Base-by-base conservation (phyloP, 805 yeast species). In the Kuraishia hungarica region DNA sequence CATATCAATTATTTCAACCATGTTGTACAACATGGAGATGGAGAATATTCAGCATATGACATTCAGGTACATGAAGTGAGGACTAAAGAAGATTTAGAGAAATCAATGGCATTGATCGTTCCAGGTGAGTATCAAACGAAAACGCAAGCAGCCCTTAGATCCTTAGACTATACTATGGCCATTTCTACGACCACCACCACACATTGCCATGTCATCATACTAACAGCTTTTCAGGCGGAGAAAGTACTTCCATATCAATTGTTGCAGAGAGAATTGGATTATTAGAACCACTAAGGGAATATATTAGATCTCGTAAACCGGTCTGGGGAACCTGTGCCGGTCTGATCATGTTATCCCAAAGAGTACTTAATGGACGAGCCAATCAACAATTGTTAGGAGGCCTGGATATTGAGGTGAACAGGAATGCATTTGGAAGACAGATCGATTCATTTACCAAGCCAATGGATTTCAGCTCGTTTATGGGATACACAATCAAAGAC, bases 291-390 rank as follows among this genome's bases (percentile, higher is more conserved):
- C 69, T 87, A 54, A 67, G 74, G 48, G 64, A 71, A 13, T 82
- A 79, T 65, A 80, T 83, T 23, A 73, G 76, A 51, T 70, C 76
- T 7, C 69, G 71, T 21, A 79, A 78, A 57, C 83, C 88, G 1
- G 78, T 82, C 13, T 88, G 96, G 96, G 96, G 96, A 0, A 88
- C 96, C 0, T 88, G 96, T 68, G 96, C 96, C 2, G 96, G 96
- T 2, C 71, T 88, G 60, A 87, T 88, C 53, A 75, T 87, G 59
- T 71, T 88, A 23, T 78, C 91, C 7, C 72, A 77, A 55, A 73
- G 75, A 51, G 72, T 84, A 43, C 70, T 75, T 17, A 77, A 81
- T 62, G 85, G 82, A 21, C 75, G 76, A 51, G 74, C 72, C 1
- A 76, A 79, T 22, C 86, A 87, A 59, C 70, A 78, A 55, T 66